A percentile compares a stretch with the other conserved stretches of the same genome.
Evolutionary conservation across 2,329 filamentous ascomycete genomes (phyloP).

Genomic region (Colletotrichum falcatum): DNA sequence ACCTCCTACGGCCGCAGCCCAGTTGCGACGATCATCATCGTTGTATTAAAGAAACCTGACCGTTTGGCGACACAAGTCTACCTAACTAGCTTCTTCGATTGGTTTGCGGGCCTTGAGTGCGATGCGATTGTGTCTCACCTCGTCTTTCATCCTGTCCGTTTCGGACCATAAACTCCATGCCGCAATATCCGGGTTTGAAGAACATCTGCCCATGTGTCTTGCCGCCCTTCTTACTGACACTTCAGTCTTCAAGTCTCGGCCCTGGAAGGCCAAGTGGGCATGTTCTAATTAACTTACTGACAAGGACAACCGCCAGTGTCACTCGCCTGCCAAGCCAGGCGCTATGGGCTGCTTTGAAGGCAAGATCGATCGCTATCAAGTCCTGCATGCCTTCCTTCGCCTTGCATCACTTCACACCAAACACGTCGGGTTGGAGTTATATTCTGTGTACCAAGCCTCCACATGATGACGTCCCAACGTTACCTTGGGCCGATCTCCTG

Average conservation of each 20-base stretch:
- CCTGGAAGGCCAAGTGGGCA: not conserved
- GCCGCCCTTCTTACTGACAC: not conserved
- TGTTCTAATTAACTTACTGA: not conserved
- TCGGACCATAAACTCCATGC: not conserved
- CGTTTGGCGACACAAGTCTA: not conserved
- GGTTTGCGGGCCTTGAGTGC: not conserved
- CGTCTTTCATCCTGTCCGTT: not conserved
- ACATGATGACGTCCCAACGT: not conserved
- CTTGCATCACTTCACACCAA: not conserved
- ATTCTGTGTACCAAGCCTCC: not conserved
- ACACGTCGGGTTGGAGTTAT: not conserved
- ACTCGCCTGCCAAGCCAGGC: not conserved
- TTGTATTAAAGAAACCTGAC: not conserved
- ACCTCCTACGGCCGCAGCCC: not conserved
- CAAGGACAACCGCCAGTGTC: not conserved
- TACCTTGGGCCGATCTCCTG: not conserved
- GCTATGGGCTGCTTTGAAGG: not conserved
- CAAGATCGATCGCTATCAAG: not conserved
- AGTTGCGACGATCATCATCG: too few species aligned
- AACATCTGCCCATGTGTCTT: not conserved
- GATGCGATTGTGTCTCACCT: not conserved
- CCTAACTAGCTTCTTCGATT: not conserved
- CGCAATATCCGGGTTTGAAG: too few species aligned
- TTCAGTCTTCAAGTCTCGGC: not conserved
- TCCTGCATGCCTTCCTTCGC: not conserved